Base-by-base conservation (phyloP, 176 grass and related monocot species). In the Aegilops bicornis region DNA sequence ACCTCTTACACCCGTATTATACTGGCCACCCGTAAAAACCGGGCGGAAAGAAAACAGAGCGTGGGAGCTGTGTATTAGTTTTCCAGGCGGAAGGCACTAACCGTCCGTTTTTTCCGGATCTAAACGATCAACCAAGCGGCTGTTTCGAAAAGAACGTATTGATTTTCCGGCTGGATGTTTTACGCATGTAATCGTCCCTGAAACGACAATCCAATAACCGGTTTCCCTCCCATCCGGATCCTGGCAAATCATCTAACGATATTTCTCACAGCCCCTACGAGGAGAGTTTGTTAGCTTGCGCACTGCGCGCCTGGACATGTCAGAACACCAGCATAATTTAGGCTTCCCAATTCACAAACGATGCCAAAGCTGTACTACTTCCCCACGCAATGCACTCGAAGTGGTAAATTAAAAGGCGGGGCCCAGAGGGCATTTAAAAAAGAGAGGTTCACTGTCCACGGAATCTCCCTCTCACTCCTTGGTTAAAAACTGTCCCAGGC, bases 231-330 rank as follows among this genome's bases (percentile, higher is more conserved):
- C 79, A 67, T 68, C 27, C 64, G 3, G 20, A 13, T 23, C 42
- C 79, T 33, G 27, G 30, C 64, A 69, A 32, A 29, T 11, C 63
- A 54, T 17, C 79, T 17, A 75, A 30, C 69, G 22, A 4, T 81
- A 64, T 68, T 82, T 72, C 58, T 17, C 73, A 58, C 8, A 2
- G 47, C 32, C 30, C 36, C 35, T 17, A 79, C 50, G 52, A 43
- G 23, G 66, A 33, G 66, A 69, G 82, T 58, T 79, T 78, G 84
- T 86, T 78, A 86, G 22, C 72, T 65, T 40, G 79, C 64, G 84
- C 84, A 64, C 58, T 22, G 84, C 56, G 65, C 56, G 2, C 42
- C 66, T 15, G 32, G 10, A 69, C 74, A 85, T 67, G 74, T 27
- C 42, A 68, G 30, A 68, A 29, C 66, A 54, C 42, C 30, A 63